Percentiles rank a stretch among this genome's conserved stretches.
Evolutionary conservation across 306 rosid species (phyloP).

Genomic region (Spatholobus suberectus): DNA sequence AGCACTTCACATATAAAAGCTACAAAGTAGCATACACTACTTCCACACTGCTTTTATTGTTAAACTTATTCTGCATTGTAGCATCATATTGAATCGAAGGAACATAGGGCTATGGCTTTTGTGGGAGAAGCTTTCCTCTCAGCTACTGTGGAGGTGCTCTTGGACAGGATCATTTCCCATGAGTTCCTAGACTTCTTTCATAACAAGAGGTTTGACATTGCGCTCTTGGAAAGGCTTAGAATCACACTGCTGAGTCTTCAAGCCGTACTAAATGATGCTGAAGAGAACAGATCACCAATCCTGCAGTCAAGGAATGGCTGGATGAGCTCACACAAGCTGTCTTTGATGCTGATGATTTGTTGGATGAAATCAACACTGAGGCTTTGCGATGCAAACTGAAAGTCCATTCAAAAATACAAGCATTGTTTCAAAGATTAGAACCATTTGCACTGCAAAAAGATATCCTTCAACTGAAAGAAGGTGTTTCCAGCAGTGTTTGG

Average conservation of each 20-base stretch:
- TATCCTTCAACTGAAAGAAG: conserved; percentile 20
- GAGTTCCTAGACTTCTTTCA: conserved; percentile 9
- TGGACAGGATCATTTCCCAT: background rate
- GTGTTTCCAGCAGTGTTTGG: conserved; percentile 22
- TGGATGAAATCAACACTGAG: conserved; percentile 6
- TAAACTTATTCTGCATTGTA: background rate
- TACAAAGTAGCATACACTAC: background rate
- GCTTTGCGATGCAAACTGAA: conserved; percentile 13
- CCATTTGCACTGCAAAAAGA: background rate
- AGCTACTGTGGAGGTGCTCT: conserved; percentile 28
- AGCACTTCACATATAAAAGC: background rate
- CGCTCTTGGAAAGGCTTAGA: background rate
- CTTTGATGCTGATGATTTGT: background rate
- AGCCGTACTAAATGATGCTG: conserved; percentile 37
- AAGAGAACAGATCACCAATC: conserved; percentile 20
- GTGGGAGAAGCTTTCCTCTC: conserved; percentile 32
- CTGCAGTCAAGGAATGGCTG: conserved; percentile 7
- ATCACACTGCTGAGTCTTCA: conserved; percentile 9
- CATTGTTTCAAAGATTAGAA: conserved; percentile 27
- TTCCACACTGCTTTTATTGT: background rate
- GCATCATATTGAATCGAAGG: background rate
- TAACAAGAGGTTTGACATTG: background rate
- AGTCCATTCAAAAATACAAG: background rate
- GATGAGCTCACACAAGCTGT: conserved; percentile 5
- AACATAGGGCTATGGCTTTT: background rate